Evolutionary conservation across 306 rosid genomes (phyloP), one percentile per base, ranked within the genome.

Genomic region (Astragalus glycyphyllos): DNA sequence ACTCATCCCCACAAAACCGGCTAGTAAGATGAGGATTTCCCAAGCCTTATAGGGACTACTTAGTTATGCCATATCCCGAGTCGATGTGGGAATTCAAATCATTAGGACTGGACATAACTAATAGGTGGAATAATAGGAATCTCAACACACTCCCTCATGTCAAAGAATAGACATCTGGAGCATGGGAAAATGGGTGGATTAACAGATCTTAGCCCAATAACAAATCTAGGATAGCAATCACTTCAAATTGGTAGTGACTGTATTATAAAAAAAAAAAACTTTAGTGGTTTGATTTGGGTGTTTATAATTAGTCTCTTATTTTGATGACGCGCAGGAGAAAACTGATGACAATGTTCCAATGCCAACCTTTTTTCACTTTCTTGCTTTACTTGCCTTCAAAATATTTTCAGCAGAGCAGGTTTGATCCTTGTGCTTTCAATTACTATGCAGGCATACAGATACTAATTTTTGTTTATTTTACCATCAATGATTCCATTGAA

Each of bases 301-400:
- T 56, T 58, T 5, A 4, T 71, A 51, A 44, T 16, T 47, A 45
- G 66, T 56, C 64, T 78, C 71, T 74, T 58, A 69, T 82, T 64
- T 56, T 65, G 38, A 58, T 7, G 47, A 7, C 40, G 56, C 71
- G 5, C 77, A 94, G 98, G 95, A 84, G 49, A 89, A 80, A 58
- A 79, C 92, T 34, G 85, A 51, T 61, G 84, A 81, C 59, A 62
- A 63, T 31, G 55, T 89, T 62, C 98, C 97, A 32, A 94, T 94
- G 97, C 97, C 98, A 40, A 75, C 96, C 57, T 87, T 85, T 80
- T 94, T 94, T 77, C 97, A 92, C 81, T 90, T 94, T 83, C 97
- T 94, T 63, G 96, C 97, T 57, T 87, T 94, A 70, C 98, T 94
- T 75, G 98, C 95, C 70, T 86, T 94, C 93, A 94, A 94, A 86